Conservation (phyloP, 768 basidiomycete species). For the Suillus lakei region DNA sequence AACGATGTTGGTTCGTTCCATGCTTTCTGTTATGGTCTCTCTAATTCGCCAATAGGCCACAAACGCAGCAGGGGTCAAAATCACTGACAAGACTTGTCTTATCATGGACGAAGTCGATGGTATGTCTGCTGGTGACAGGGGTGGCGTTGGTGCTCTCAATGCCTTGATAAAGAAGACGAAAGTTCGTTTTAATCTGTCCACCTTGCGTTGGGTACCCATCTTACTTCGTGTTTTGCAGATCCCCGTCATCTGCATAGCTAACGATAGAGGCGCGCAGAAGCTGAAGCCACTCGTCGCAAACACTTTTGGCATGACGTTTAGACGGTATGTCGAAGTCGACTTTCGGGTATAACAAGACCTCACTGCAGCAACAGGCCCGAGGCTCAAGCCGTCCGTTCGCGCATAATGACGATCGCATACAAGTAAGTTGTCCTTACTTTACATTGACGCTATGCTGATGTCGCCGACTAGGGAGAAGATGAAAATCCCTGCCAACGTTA, state of each 20-base stretch:
- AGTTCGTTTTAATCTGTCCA: conserved; percentile 42
- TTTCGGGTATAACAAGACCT: background rate
- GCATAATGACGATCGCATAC: conserved; percentile 86
- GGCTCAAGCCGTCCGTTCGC: conserved; percentile 75
- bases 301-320: conserved; percentile 78
- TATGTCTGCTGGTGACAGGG: conserved; percentile 97
- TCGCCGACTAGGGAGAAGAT: conserved; percentile 75
- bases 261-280: conserved; percentile 86
- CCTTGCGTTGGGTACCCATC: background rate
- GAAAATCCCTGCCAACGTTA: conserved; percentile 87
- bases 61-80: conserved; percentile 70
- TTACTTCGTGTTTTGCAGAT: conserved; percentile 55
- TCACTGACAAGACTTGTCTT: conserved; percentile 82
- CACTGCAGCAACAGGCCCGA: conserved; percentile 61
- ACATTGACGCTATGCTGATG: conserved; percentile 2
- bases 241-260: conserved; percentile 97
- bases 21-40: background rate
- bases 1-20: conserved; percentile 43
- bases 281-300: conserved; percentile 82
- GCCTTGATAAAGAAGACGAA: conserved; percentile 92
- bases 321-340: conserved; percentile 54
- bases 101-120: conserved; percentile 99
- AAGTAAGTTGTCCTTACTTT: conserved; percentile 61
- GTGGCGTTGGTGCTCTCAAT: conserved; percentile 93
- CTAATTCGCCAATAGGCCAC: conserved; percentile 43